Percentiles rank a stretch among this genome's conserved stretches.
Conservation (phyloP, 306 rosid genomes). For the Chamaecrista fasciculata region DNA sequence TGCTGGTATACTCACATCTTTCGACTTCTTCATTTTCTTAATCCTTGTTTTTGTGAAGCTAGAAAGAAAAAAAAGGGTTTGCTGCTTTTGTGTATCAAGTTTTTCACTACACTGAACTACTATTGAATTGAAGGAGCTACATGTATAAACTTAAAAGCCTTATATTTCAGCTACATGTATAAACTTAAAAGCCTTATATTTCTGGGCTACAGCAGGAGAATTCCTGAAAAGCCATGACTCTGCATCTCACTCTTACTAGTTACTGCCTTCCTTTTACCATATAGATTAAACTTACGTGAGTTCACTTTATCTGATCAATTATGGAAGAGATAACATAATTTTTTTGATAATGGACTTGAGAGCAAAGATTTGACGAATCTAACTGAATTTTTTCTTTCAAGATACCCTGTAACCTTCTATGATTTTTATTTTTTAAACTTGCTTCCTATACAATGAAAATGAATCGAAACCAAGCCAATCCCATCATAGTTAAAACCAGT, state of each 20-base stretch:
- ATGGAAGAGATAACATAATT: too few species aligned
- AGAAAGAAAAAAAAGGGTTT: neutral
- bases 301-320: too few species aligned
- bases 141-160: neutral
- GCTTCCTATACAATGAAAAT: neutral
- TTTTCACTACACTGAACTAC: neutral
- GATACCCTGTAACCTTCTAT: neutral
- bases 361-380: too few species aligned
- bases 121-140: neutral
- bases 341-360: too few species aligned
- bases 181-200: neutral
- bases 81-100: neutral
- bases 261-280: too few species aligned
- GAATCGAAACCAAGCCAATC: neutral
- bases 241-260: neutral
- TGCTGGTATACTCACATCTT: constrained; percentile 56
- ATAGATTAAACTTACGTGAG: too few species aligned
- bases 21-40: neutral
- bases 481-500: neutral
- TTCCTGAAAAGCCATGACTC: neutral
- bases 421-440: neutral
- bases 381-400: neutral
- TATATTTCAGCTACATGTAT: neutral
- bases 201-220: neutral
- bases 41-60: neutral